phyloP scores from a whole-genome alignment of 2,329 filamentous ascomycete genomes.

The Cladophialophora bantiana region DNA sequence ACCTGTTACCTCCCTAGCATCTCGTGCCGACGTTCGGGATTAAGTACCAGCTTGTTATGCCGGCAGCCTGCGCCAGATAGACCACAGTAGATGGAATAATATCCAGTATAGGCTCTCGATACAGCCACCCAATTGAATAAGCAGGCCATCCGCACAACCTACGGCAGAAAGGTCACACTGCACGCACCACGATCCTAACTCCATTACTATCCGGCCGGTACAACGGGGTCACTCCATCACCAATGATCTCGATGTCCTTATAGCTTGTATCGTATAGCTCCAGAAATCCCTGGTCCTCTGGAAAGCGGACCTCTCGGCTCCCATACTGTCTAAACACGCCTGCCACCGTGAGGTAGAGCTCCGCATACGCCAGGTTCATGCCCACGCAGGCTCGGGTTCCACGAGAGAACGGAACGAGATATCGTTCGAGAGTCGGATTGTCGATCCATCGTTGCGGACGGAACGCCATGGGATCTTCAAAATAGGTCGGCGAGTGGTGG shows the following conservation, averaged over 20 bases:
- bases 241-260: conserved; percentile 36
- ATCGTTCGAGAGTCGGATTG: conserved; percentile 44
- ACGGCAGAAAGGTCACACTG: conserved; percentile 1
- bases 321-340: conserved; percentile 47
- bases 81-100: too few relatives aligned
- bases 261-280: conserved; percentile 36
- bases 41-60: too few relatives aligned
- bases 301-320: conserved; percentile 43
- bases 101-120: neutral
- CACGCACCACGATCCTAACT: conserved; percentile 23
- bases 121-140: neutral
- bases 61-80: too few relatives aligned
- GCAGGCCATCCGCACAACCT: neutral
- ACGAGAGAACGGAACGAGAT: conserved; percentile 40
- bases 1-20: too few relatives aligned
- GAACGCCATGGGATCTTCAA: conserved; percentile 47
- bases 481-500: conserved; percentile 46
- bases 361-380: conserved; percentile 42
- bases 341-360: conserved; percentile 50
- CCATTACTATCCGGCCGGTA: conserved; percentile 24
- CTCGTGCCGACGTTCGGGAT: too few relatives aligned
- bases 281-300: conserved; percentile 37
- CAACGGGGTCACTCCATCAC: conserved; percentile 29
- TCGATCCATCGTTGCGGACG: conserved; percentile 48
- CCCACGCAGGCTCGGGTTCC: conserved; percentile 50